phyloP scores from a whole-genome alignment of 768 basidiomycete genomes.

The Hypholoma sublateritium region DNA sequence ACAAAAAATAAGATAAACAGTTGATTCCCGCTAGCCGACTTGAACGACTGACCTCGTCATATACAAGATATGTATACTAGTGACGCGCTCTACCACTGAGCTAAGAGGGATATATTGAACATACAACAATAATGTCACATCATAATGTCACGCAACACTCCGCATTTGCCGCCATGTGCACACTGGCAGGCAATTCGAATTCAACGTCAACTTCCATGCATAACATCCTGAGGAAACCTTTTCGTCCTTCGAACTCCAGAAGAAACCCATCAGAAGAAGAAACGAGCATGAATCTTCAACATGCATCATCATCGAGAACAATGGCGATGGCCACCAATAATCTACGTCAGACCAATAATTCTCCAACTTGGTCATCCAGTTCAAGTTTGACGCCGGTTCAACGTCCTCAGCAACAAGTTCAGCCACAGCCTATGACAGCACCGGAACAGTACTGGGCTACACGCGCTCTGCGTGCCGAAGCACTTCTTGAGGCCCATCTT shows the following conservation, averaged over 20 bases:
- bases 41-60: slow-evolving; percentile 12
- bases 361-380: not conserved
- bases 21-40: slow-evolving; percentile 7
- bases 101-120: slow-evolving; percentile 41
- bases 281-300: not conserved
- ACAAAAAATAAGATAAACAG: not conserved
- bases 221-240: not conserved
- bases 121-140: not conserved
- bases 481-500: slow-evolving; percentile 48
- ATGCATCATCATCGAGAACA: not conserved
- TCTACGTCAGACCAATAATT: not conserved
- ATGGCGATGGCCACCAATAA: slow-evolving; percentile 1
- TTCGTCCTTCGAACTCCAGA: not conserved
- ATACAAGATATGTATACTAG: slow-evolving; percentile 29
- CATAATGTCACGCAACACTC: not conserved
- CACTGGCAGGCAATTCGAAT: not conserved
- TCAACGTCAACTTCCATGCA: not conserved
- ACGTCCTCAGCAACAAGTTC: not conserved
- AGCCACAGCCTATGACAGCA: slow-evolving; percentile 21
- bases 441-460: slow-evolving; percentile 67
- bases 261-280: not conserved
- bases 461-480: slow-evolving; percentile 66
- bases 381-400: not conserved
- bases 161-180: not conserved
- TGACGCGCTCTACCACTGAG: slow-evolving; percentile 57